These are phyloP conservation scores for Kalaharituber pfeilii DNA, from an alignment of 2,329 filamentous ascomycete genomes.

Conservation along the genomic window DNA sequence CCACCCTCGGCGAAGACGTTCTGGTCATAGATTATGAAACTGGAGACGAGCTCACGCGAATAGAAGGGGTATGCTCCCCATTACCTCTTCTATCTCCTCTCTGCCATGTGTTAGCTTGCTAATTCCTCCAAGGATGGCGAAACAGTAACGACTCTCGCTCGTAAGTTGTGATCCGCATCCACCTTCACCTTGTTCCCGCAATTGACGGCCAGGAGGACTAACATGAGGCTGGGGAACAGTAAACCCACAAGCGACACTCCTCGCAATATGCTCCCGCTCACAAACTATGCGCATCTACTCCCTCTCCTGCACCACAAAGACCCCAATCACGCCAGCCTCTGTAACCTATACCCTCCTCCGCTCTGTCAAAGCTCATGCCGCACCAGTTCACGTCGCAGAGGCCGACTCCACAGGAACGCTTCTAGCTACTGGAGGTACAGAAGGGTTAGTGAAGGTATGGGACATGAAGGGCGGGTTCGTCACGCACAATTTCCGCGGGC, in stretches of 20 bases:
- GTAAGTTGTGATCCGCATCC: constrained; percentile 29
- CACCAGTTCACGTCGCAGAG: constrained; percentile 72
- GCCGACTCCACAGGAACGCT: constrained; percentile 78
- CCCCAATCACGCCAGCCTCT: constrained; percentile 28
- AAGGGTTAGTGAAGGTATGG: constrained; percentile 92
- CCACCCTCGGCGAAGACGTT: constrained; percentile 80
- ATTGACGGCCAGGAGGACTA: too few species aligned
- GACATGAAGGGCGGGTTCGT: constrained; percentile 78
- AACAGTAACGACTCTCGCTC: constrained; percentile 53
- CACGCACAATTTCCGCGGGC: constrained; percentile 88
- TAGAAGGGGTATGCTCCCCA: constrained; percentile 56
- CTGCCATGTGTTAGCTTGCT: constrained; percentile 10
- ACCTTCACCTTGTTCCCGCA: constrained; percentile 15
- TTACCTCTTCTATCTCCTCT: constrained; percentile 5
- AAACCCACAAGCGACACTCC: constrained; percentile 70
- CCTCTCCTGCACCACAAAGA: constrained; percentile 41
- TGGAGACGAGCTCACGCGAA: constrained; percentile 61
- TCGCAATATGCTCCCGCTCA: constrained; percentile 86
- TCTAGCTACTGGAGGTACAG: constrained; percentile 79
- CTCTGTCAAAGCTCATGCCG: constrained; percentile 74
- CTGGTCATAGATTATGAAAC: constrained; percentile 70
- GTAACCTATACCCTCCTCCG: constrained; percentile 53
- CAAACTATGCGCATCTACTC: constrained; percentile 85
- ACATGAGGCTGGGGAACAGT: constrained; percentile 37
- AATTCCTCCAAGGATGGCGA: constrained; percentile 55